Conservation (phyloP, 768 basidiomycete genomes). For the Leccinellum rugosiceps region DNA sequence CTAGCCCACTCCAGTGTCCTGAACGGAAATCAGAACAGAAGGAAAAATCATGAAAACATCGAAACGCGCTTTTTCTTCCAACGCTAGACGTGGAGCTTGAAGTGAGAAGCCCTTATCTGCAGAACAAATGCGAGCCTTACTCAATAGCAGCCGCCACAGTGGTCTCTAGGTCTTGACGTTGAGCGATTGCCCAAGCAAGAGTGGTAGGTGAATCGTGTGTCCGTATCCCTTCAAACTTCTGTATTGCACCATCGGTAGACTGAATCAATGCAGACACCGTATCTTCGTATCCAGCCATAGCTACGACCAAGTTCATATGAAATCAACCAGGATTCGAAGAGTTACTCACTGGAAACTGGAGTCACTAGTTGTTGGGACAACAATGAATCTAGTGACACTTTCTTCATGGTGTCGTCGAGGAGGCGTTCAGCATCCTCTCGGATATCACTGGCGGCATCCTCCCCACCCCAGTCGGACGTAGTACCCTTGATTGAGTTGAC, state of each 20-base stretch:
- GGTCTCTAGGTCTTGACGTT: conserved; percentile 1
- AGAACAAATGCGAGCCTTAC: background rate
- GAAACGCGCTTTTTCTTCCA: background rate
- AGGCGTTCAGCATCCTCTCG: background rate
- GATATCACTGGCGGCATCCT: background rate
- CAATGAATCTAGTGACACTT: conserved; percentile 2
- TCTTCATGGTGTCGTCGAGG: background rate
- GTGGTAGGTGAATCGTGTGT: background rate
- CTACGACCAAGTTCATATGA: background rate
- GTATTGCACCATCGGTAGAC: conserved; percentile 3
- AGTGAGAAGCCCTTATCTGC: background rate
- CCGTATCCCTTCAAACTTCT: background rate
- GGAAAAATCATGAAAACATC: background rate
- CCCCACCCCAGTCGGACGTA: too few relatives aligned
- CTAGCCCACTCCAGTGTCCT: conserved; percentile 3
- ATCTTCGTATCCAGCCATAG: background rate
- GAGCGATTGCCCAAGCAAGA: conserved; percentile 7
- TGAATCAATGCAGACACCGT: conserved; percentile 2
- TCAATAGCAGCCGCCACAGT: conserved; percentile 3
- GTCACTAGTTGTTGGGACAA: conserved; percentile 1
- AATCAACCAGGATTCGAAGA: background rate
- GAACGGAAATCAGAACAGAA: background rate
- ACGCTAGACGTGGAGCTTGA: background rate
- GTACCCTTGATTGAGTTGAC: background rate
- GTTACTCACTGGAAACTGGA: conserved; percentile 2